These are phyloP conservation scores for Hypoxylon rubiginosum DNA, from an alignment of 2,329 filamentous ascomycete species.

Conservation along the genomic window DNA sequence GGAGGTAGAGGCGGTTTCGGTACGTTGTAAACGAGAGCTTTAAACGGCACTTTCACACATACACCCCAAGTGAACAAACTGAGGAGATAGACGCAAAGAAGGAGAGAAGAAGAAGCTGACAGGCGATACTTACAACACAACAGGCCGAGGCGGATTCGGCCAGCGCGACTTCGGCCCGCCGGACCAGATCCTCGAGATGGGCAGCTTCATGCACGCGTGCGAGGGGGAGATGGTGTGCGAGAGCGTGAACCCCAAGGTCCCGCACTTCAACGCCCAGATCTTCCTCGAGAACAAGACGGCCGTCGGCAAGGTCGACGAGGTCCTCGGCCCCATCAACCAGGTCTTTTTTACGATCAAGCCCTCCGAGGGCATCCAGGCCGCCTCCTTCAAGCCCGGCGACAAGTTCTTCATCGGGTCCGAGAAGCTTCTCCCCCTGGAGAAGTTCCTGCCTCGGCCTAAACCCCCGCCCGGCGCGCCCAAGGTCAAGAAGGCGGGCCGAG, in stretches of 20 bases:
- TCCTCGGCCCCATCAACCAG: slow-evolving; percentile 96
- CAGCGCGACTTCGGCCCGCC: slow-evolving; percentile 54
- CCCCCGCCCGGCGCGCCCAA: slow-evolving; percentile 72
- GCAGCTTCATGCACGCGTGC: slow-evolving; percentile 91
- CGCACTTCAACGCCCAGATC: slow-evolving; percentile 98
- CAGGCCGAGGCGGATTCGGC: slow-evolving; percentile 53
- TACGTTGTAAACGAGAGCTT: slow-evolving; percentile 40
- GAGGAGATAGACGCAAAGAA: neutral
- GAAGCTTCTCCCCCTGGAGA: slow-evolving; percentile 94
- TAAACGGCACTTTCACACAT: neutral
- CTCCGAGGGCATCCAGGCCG: slow-evolving; percentile 93
- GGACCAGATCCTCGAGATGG: slow-evolving; percentile 76
- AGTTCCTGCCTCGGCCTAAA: slow-evolving; percentile 97
- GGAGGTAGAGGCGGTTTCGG: slow-evolving; percentile 46
- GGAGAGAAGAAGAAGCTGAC: slow-evolving; percentile 6
- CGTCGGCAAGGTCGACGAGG: slow-evolving; percentile 97
- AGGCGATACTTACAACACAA: neutral
- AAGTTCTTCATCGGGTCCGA: slow-evolving; percentile 97
- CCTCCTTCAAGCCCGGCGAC: slow-evolving; percentile 95
- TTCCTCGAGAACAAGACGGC: slow-evolving; percentile 98
- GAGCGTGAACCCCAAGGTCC: slow-evolving; percentile 93
- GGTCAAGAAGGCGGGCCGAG: slow-evolving; percentile 76
- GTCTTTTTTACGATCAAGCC: slow-evolving; percentile 99
- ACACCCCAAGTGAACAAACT: neutral
- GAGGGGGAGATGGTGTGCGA: slow-evolving; percentile 99